phyloP scores from a whole-genome alignment of 169 alveolate genomes.

The Cryptosporidium tyzzeri region DNA sequence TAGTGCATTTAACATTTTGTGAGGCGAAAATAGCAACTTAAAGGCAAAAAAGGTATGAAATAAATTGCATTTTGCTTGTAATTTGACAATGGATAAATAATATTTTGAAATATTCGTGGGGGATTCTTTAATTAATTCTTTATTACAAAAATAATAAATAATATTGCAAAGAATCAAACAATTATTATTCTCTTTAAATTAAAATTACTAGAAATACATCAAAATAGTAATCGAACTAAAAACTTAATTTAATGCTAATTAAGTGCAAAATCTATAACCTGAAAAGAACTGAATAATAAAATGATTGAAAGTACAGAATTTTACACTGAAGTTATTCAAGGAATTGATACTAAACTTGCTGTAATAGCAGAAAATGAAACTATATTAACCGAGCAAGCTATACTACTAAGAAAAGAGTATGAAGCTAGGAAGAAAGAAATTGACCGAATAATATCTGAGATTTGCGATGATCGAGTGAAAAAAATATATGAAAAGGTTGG shows the following conservation, averaged over 20 bases:
- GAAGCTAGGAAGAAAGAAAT: conserved; percentile 44
- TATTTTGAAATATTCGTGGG: not conserved
- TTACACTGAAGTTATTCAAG: conserved; percentile 35
- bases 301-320: conserved; percentile 50
- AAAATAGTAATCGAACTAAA: not conserved
- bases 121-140: not conserved
- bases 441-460: conserved; percentile 23
- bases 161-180: not conserved
- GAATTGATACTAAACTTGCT: conserved; percentile 27
- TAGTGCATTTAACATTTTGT: not conserved
- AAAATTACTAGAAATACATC: not conserved
- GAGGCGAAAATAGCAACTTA: not conserved
- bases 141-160: not conserved
- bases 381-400: conserved; percentile 54
- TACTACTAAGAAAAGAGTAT: conserved; percentile 22
- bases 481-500: conserved; percentile 52
- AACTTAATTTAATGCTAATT: not conserved
- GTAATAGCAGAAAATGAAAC: conserved; percentile 48
- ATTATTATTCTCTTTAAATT: not conserved
- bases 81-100: not conserved
- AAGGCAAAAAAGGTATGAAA: not conserved
- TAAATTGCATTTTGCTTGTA: not conserved
- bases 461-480: conserved; percentile 21
- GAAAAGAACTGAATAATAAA: not conserved
- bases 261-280: no score